Evolutionary conservation across 148 eudicot genomes (phyloP), one percentile per base, ranked within the genome.

Genomic region (Diospyros lotus): DNA sequence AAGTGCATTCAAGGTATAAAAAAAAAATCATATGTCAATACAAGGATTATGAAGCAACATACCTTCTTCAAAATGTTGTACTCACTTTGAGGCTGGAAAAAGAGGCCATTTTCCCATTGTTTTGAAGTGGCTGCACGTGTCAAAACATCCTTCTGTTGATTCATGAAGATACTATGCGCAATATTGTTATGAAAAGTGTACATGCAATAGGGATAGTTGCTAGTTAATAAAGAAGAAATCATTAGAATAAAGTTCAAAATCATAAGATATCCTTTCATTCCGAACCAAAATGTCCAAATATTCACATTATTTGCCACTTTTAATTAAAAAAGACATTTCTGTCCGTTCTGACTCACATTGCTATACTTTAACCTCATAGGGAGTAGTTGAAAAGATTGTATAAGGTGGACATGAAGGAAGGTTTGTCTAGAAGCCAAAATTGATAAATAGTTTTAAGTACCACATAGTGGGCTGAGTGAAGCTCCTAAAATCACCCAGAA

Each of bases 101-200:
- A 73, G 50, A 94, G 78, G 52, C 98, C 97, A 64, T 72, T 85
- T 43, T 80, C 89, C 98, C 98, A 94, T 75, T 77, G 61, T 77
- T 90, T 88, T 73, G 97, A 92, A 76, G 82, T 81, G 77, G 97
- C 98, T 94, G 88, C 81, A 87, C 80, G 68, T 9, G 60, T 38
- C 14, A 40, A 56, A 17, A 75, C 28, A 5, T 7, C 15, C 1
- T 52, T 61, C 55, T 6, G n/a, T 38, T 63, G 6, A 12, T 38
- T 40, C 42, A 14, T 9, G 15, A 13, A 55, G 2, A 41, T 39
- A 40, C 5, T 1, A 40, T 70, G 38, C 3, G 17, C 44, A 38
- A 40, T 12, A 18, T 15, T 4, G 3, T 14, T 6, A 69, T 13
- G 8, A 66, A 45, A n/a, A n/a, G 2, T 9, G 28, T 44, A 15